Evolutionary conservation across 129 eudicot species (phyloP).

Genomic region (Flaveria robusta): DNA sequence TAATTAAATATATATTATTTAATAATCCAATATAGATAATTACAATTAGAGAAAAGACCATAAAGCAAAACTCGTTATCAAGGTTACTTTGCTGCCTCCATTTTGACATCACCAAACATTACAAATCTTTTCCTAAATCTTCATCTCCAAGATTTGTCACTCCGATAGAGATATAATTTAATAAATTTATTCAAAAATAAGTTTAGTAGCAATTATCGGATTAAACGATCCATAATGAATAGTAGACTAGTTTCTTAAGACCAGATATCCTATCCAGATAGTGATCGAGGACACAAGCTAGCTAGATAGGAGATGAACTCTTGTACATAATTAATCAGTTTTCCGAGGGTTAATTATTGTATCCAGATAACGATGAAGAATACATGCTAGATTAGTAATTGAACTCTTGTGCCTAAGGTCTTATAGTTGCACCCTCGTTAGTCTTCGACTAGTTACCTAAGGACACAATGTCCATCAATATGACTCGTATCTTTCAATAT

Average conservation of each 20-base stretch:
- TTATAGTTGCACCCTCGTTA: background rate
- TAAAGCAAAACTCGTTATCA: conserved; percentile 40
- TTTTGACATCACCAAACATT: conserved; percentile 52
- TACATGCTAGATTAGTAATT: background rate
- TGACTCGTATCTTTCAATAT: background rate
- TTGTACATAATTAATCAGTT: too few species aligned
- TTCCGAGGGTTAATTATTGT: too few species aligned
- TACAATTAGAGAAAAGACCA: conserved; percentile 27
- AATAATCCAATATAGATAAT: conserved; percentile 20
- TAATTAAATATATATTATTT: conserved; percentile 15
- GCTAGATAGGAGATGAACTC: background rate
- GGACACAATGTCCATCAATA: background rate
- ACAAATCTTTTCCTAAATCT: conserved; percentile 44
- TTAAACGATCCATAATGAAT: background rate
- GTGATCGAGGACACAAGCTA: background rate
- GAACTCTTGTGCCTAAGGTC: background rate
- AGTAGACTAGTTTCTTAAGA: background rate
- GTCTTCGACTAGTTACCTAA: background rate
- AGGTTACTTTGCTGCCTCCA: conserved; percentile 41
- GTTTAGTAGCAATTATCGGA: background rate
- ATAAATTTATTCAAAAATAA: background rate
- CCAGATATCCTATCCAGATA: background rate
- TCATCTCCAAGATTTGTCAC: conserved; percentile 35
- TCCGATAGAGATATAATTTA: conserved; percentile 5
- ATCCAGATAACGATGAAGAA: too few species aligned